Evolutionary conservation across 208 protist species (phyloP).

Genomic region (Crithidia acanthocephali): DNA sequence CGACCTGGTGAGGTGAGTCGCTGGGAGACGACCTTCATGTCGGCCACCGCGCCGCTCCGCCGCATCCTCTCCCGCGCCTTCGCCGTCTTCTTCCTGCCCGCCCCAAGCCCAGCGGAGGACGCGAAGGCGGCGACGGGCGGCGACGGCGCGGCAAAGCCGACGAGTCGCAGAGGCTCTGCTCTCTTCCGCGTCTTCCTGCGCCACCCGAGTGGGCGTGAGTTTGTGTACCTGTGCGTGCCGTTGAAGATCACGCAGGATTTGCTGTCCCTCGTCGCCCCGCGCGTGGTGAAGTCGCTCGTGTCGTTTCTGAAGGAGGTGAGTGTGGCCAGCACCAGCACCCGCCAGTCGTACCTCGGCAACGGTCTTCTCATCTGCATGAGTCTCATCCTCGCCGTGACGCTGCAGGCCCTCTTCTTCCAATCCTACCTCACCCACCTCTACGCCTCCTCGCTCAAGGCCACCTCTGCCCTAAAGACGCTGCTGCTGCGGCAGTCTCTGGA

Average conservation of each 20-base stretch:
- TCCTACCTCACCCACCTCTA: conserved; percentile 75
- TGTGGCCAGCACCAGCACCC: conserved; percentile 17
- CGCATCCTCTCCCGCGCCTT: conserved; percentile 40
- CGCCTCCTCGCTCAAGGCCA: conserved; percentile 52
- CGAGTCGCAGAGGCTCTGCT: conserved; percentile 3
- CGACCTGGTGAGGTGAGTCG: conserved; percentile 19
- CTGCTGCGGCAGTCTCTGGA: conserved; percentile 58
- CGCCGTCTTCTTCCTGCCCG: conserved; percentile 47
- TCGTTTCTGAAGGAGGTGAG: conserved; percentile 57
- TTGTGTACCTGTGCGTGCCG: conserved; percentile 64
- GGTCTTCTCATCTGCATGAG: conserved; percentile 52
- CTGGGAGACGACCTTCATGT: conserved; percentile 30
- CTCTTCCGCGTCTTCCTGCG: conserved; percentile 74
- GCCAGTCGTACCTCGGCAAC: conserved; percentile 35
- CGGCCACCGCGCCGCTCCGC: conserved; percentile 46
- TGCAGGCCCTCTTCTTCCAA: conserved; percentile 71
- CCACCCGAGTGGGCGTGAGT: conserved; percentile 65
- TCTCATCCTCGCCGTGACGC: conserved; percentile 48
- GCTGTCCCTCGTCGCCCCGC: conserved; percentile 50
- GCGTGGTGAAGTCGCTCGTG: conserved; percentile 54
- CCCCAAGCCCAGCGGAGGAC: conserved; percentile 1
- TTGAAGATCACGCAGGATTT: conserved; percentile 65
- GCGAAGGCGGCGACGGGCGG: neutral
- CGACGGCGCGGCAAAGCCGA: conserved; percentile 1
- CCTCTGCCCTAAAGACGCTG: conserved; percentile 60